These are phyloP conservation scores for Pleurotus tuber-regium DNA, from an alignment of 768 basidiomycete genomes.

Conservation along the genomic window DNA sequence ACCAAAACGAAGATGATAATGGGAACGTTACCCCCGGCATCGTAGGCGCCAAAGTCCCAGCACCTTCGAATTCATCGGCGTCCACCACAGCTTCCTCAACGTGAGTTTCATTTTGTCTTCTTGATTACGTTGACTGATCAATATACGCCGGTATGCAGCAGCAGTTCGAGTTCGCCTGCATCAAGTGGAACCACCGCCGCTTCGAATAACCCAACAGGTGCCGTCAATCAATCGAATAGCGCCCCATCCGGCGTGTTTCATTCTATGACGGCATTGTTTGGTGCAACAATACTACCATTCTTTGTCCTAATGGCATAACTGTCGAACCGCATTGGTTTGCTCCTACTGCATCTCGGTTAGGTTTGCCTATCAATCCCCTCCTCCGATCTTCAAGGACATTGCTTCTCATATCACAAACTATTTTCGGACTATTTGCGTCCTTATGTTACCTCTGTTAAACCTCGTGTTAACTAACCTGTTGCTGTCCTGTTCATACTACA, in stretches of 20 bases:
- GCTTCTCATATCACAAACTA: no score
- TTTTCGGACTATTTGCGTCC: no score
- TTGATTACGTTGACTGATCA: neutral
- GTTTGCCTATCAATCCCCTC: neutral
- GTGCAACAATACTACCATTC: neutral
- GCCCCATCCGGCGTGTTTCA: neutral
- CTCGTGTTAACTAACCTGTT: no score
- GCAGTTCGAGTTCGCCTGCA: neutral
- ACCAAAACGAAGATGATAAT: slow-evolving; percentile 40
- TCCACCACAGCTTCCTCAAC: neutral
- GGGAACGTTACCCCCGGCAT: slow-evolving; percentile 11
- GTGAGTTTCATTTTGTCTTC: slow-evolving; percentile 1
- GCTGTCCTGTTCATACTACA: no score
- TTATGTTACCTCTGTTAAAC: no score
- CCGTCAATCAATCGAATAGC: no score
- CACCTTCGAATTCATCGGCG: neutral
- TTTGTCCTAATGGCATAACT: neutral
- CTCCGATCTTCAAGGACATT: neutral
- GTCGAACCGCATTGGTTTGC: neutral
- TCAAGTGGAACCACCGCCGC: neutral
- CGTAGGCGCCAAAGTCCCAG: slow-evolving; percentile 6
- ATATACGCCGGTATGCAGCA: neutral
- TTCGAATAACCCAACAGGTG: no score
- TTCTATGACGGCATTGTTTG: neutral
- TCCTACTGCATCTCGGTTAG: no score